Evolutionary conservation across 2,329 filamentous ascomycete genomes (phyloP), one percentile per base, ranked within the genome.

Genomic region (Ophiostoma triangulosporum): DNA sequence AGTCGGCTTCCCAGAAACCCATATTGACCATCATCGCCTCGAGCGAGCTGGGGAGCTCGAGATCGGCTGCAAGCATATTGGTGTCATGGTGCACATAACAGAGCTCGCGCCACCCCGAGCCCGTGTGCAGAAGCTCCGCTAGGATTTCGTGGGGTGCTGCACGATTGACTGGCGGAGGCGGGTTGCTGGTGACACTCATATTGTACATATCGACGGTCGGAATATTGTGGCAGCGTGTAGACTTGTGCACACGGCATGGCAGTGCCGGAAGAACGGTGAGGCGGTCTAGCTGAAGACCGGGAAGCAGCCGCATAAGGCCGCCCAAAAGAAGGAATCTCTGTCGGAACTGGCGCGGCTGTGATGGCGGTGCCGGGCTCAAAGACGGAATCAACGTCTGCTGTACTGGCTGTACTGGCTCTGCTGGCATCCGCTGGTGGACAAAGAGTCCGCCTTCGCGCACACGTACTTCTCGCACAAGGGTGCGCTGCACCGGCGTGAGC

Each of bases 1-100:
- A 26, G 48, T 58, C 55, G n/a, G 54, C 54, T 29, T 58, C 55
- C 59, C 59, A 60, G 53, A 59, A 60, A 17, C 59, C 59, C 57
- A 60, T 57, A 49, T 53, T 59, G 51, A 59, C 48, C 59, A 60
- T 60, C 59, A 60, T 58, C 35, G 59, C 59, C 36, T 60, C 59
- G n/a, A 60, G 51, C 3, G 58, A 58, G 53, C 57, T 55, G 3
- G 53, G 56, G 5, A 48, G 53, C 8, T 46, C 50, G 12, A 46
- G 52, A 45, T 56, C 54, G 1, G 54, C 57, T 6, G 56, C 38
- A 33, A 60, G 54, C 56, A 60, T 51, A 40, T 14, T 27, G 3
- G 56, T 53, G 48, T 60, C 56, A 36, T 57, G 51, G 56, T 60
- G 59, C 33, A 60, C 56, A 22, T 57, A 60, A 56, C 59, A 59